A percentile compares a stretch with the other conserved stretches of the same genome.
Evolutionary conservation across 1,284 basidiomycete genomes (phyloP).

Genomic region (Fereydounia khargensis): DNA sequence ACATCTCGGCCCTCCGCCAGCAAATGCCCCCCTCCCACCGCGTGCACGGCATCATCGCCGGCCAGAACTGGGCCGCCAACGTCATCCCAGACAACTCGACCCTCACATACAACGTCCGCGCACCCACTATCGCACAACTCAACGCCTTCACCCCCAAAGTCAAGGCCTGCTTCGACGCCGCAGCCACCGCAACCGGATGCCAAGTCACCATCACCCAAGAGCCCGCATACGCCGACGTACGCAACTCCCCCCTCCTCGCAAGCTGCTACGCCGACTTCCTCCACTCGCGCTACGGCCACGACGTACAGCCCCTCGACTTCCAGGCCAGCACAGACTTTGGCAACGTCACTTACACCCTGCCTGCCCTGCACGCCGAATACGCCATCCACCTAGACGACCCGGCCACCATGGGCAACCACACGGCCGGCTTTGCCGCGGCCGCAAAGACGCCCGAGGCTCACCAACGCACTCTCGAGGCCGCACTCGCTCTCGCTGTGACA

Average conservation of each 20-base stretch:
- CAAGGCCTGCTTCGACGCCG: slow-evolving; percentile 70
- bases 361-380: slow-evolving; percentile 55
- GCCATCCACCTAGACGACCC: slow-evolving; percentile 48
- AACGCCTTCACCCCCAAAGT: slow-evolving; percentile 63
- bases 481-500: slow-evolving; percentile 55
- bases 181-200: slow-evolving; percentile 70
- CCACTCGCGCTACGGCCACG: slow-evolving; percentile 47
- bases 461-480: slow-evolving; percentile 53
- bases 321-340: slow-evolving; percentile 56
- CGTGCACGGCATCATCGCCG: slow-evolving; percentile 59
- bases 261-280: slow-evolving; percentile 44
- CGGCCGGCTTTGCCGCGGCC: slow-evolving; percentile 41
- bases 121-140: slow-evolving; percentile 66
- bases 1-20: slow-evolving; percentile 72
- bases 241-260: slow-evolving; percentile 34
- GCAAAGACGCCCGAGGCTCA: slow-evolving; percentile 45
- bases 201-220: slow-evolving; percentile 61
- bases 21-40: slow-evolving; percentile 66
- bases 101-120: slow-evolving; percentile 69
- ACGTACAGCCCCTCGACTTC: slow-evolving; percentile 22
- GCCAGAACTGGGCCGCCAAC: slow-evolving; percentile 44
- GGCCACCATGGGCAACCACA: slow-evolving; percentile 54
- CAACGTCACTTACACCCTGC: slow-evolving; percentile 56
- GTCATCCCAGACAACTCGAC: slow-evolving; percentile 77
- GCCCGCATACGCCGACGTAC: slow-evolving; percentile 53